phyloP scores from a whole-genome alignment of 2,329 filamentous ascomycete genomes.

The Berkeleyomyces rouxiae region DNA sequence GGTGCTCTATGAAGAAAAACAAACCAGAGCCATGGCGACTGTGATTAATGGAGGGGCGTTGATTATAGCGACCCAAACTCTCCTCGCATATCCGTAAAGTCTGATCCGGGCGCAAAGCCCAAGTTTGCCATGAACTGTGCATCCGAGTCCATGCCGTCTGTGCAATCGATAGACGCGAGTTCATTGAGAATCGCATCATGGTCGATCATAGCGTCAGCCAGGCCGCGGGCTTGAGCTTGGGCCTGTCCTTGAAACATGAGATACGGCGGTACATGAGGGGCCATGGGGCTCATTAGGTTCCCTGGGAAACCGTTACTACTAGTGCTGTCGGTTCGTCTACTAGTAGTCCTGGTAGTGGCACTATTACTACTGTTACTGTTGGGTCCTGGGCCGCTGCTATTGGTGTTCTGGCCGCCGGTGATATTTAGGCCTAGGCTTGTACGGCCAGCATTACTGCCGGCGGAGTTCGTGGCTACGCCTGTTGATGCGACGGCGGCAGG shows the following conservation, averaged over 20 bases:
- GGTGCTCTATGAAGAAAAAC: too few species aligned
- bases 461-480: not conserved
- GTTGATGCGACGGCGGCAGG: not conserved
- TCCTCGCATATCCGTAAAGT: slow-evolving; percentile 35
- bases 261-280: slow-evolving; percentile 5
- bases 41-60: not conserved
- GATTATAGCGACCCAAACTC: slow-evolving; percentile 22
- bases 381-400: not conserved
- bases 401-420: not conserved
- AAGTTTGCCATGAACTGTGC: slow-evolving; percentile 51
- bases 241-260: slow-evolving; percentile 3
- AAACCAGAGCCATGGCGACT: too few species aligned
- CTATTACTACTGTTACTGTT: not conserved
- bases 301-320: not conserved
- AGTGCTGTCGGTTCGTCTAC: not conserved
- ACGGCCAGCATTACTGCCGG: too few species aligned
- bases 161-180: slow-evolving; percentile 33
- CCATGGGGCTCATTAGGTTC: slow-evolving; percentile 4
- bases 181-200: slow-evolving; percentile 37
- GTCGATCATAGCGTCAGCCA: slow-evolving; percentile 20
- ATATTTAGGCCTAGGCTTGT: too few species aligned
- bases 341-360: not conserved
- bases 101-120: slow-evolving; percentile 45
- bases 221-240: not conserved
- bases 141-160: slow-evolving; percentile 35